Base-by-base conservation (phyloP, 495 filamentous ascomycete genomes). In the Massariosphaeria phaeospora region DNA sequence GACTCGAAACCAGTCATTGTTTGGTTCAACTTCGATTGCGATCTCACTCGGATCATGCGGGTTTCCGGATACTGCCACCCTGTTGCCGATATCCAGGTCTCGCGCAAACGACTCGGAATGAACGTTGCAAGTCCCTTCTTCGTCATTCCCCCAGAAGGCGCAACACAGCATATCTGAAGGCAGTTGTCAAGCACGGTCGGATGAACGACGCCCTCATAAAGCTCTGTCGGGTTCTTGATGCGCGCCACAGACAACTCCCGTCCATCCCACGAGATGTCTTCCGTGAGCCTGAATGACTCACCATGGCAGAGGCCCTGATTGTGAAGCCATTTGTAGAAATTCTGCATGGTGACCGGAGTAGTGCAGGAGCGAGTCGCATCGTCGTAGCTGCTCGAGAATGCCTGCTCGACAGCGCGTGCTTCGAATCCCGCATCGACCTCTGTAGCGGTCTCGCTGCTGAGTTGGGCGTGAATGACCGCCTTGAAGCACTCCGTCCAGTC, bases 151-250 rank as follows among this genome's bases (percentile, higher is more conserved):
- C 18, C 9, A 40, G 36, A 40, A 9, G 36, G 36, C 18, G 36
- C 9, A 7, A 40, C 18, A 9, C 9, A 17, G 36, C 36, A 40
- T 8, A 40, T 8, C 36, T 40, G 36, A 8, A 40, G 18, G 36
- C 36, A 40, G 9, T 8, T 9, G 36, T 40, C 36, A 17, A 40
- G 36, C 9, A 40, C 36, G 36, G 9, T 17, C 9, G 36, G 36
- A 40, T 40, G 36, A 17, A 40, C 36, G 18, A 40, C 36, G 18
- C 36, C 36, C 36, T 40, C 36, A n/a, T n/a, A n/a, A n/a, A n/a
- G n/a, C n/a, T n/a, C n/a, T n/a, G n/a, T n/a, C n/a, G n/a, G n/a
- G n/a, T n/a, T n/a, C n/a, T n/a, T n/a, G n/a, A n/a, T n/a, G n/a
- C n/a, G n/a, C n/a, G n/a, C n/a, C n/a, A n/a, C n/a, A n/a, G n/a